phyloP scores from a whole-genome alignment of 2,329 filamentous ascomycete genomes.

The Sclerotinia spermophila region DNA sequence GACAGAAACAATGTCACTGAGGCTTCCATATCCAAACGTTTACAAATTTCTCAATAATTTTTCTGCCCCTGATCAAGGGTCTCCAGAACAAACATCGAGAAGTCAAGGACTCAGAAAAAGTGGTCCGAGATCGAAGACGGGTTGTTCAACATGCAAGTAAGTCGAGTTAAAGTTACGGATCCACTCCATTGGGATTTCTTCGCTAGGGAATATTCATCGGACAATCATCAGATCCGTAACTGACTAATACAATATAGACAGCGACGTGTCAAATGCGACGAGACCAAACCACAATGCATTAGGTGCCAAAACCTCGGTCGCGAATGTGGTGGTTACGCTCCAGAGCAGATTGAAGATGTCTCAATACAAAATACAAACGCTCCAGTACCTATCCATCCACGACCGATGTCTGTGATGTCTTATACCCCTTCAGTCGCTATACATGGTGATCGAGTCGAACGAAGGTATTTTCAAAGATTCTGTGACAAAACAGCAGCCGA shows the following conservation, averaged over 20 bases:
- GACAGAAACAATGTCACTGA: constrained; percentile 34
- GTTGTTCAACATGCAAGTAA: constrained; percentile 38
- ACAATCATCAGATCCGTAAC: constrained; percentile 9
- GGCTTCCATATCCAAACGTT: constrained; percentile 37
- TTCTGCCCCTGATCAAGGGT: constrained; percentile 34
- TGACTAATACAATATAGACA: constrained; percentile 30
- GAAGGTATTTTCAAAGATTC: constrained; percentile 36
- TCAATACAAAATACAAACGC: constrained; percentile 27
- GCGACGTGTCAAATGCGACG: constrained; percentile 38
- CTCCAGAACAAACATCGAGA: constrained; percentile 35
- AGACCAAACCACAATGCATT: constrained; percentile 36
- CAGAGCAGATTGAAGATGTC: constrained; percentile 31
- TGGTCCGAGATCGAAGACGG: constrained; percentile 36
- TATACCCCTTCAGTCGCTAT: constrained; percentile 34
- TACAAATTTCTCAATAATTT: constrained; percentile 39
- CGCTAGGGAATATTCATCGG: constrained; percentile 1
- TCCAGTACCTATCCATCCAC: constrained; percentile 34
- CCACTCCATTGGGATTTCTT: constrained; percentile 12
- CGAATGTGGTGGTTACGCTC: constrained; percentile 37
- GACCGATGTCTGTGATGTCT: constrained; percentile 34
- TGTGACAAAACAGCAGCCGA: constrained; percentile 36
- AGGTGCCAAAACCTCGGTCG: constrained; percentile 37
- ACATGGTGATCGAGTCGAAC: constrained; percentile 32
- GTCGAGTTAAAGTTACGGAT: constrained; percentile 19
- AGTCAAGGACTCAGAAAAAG: constrained; percentile 38